A percentile compares a stretch with the other conserved stretches of the same genome.
phyloP scores from a whole-genome alignment of 2,329 filamentous ascomycete species.

The Penicillium concentricum region DNA sequence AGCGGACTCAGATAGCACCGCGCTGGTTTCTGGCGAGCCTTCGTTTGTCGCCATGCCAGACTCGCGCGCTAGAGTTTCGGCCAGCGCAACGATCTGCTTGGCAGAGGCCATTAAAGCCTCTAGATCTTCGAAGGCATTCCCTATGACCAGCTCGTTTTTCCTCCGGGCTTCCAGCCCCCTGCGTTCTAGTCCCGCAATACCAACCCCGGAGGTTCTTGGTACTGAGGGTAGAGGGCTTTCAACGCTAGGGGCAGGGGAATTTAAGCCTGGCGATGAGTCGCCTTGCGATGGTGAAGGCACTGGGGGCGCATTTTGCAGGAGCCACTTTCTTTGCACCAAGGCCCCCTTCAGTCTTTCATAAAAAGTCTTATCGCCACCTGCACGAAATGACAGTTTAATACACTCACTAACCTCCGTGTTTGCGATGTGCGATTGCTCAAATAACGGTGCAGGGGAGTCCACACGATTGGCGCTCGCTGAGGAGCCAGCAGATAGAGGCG shows the following conservation, averaged over 20 bases:
- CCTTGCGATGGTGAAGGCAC: conserved; percentile 63
- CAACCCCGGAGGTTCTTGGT: conserved; percentile 62
- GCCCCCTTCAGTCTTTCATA: conserved; percentile 83
- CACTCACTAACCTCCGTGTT: conserved; percentile 66
- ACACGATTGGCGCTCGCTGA: conserved; percentile 49
- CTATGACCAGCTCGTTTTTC: conserved; percentile 91
- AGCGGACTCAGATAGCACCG: conserved; percentile 75
- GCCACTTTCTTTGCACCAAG: conserved; percentile 91
- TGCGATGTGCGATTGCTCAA: conserved; percentile 47
- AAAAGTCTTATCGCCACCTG: conserved; percentile 85
- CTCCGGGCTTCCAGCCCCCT: conserved; percentile 79
- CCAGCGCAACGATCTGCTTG: conserved; percentile 91
- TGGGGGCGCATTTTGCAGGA: conserved; percentile 84
- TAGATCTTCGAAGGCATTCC: conserved; percentile 90
- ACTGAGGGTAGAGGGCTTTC: conserved; percentile 25
- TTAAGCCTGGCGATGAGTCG: conserved; percentile 31
- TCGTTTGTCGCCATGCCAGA: conserved; percentile 56
- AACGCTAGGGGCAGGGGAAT: conserved; percentile 20
- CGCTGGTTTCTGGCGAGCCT: conserved; percentile 68
- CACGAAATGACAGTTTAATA: conserved; percentile 89
- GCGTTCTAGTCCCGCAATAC: conserved; percentile 89
- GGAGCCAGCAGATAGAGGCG: conserved; percentile 61
- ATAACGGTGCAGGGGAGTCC: conserved; percentile 76
- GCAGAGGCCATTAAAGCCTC: conserved; percentile 97
- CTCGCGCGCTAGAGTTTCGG: conserved; percentile 79